Base-by-base conservation (phyloP, 768 basidiomycete species). In the Lactarius pseudohatsudake region DNA sequence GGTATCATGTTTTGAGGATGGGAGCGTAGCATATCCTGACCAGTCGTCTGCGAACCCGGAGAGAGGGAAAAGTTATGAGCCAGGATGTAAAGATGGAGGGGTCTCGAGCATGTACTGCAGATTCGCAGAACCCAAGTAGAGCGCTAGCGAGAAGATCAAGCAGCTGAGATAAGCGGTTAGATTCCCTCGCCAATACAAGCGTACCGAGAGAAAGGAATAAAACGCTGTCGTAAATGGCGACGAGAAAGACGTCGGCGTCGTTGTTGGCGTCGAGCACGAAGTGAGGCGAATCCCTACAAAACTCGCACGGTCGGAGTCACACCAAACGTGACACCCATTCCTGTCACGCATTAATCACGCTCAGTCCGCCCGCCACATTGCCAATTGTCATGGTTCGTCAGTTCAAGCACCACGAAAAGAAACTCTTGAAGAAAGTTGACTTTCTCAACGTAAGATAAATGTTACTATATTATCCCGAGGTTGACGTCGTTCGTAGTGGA, bases 321-420 rank as follows among this genome's bases (percentile, higher is more conserved):
- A 67, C 66, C 61, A 64, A 68, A 68, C 61, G 57, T 63, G 62
- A 65, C 69, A 28, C 22, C 4, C 7, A 43, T 15, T n/a, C 20
- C 22, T 20, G 59, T 64, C 62, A 64, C 67, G n/a, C 58, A 16
- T 57, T 61, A 40, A 62, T 4, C 68, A 50, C 57, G 38, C 41
- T 28, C 63, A 11, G n/a, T n/a, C 15, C 30, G 30, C 30, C 30
- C 18, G 8, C 59, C 30, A 26, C 32, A 26, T 34, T 40, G n/a
- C 36, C 58, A 59, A 43, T 16, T 30, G 53, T 70, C 55, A 91
- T 91, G 89, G 94, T 97, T 81, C 84, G 96, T 70, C 89, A 96
- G 79, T 85, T 98, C 77, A 98, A 96, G 81, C 85, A 92, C 76
- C 97, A 99, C 79, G 96, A 99, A 77, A 89, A 95, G 76, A 96